These are phyloP conservation scores for Globisporangium spiculum DNA, from an alignment of 352 stramenopile genomes.

Conservation along the genomic window DNA sequence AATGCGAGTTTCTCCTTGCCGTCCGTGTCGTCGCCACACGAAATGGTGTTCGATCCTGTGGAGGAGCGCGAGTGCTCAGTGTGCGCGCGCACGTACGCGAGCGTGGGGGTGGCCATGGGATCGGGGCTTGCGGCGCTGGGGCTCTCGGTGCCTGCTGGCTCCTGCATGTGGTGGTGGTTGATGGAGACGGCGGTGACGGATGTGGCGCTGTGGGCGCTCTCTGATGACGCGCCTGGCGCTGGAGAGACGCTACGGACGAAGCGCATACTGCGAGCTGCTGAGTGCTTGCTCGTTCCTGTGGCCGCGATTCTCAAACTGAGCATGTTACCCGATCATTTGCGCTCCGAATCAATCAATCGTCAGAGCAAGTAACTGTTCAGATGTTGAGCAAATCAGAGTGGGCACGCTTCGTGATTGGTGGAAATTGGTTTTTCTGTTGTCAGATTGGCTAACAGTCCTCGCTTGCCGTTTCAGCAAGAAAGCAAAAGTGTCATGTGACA, in stretches of 20 bases:
- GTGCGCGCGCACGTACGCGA: slow-evolving; percentile 11
- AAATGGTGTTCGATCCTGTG: background rate
- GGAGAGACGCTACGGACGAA: background rate
- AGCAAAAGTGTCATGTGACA: background rate
- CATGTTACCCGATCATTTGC: background rate
- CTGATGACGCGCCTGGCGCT: background rate
- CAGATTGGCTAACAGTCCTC: background rate
- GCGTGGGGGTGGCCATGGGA: slow-evolving; percentile 5
- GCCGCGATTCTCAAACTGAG: background rate
- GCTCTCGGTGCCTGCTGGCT: background rate
- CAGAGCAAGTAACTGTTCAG: background rate
- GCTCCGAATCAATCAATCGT: background rate
- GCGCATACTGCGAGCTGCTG: background rate
- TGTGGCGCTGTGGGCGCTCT: background rate
- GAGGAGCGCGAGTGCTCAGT: background rate
- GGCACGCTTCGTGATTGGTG: background rate
- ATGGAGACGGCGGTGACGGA: background rate
- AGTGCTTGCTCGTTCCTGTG: background rate
- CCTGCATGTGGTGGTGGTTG: background rate
- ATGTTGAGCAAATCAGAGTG: background rate
- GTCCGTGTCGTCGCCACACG: slow-evolving; percentile 13
- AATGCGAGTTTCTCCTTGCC: slow-evolving; percentile 14
- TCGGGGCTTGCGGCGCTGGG: background rate
- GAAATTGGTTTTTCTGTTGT: background rate
- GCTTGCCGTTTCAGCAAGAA: background rate